Conservation (phyloP, 352 stramenopile species). For the Chrysophaeum taylorii region DNA sequence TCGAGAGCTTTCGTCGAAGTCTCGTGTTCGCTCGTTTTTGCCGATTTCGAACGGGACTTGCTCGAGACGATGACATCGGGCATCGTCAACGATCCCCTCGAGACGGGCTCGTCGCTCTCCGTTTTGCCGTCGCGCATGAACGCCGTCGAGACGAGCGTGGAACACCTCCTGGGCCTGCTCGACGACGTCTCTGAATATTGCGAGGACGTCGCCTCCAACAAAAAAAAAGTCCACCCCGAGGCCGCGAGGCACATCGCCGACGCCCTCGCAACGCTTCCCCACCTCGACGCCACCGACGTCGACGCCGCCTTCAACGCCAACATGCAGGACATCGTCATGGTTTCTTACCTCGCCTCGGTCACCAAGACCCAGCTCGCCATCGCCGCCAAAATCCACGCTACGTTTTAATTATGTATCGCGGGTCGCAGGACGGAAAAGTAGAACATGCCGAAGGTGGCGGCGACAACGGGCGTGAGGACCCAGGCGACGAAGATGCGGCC, state of each 20-base stretch:
- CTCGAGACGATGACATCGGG: slow-evolving; percentile 60
- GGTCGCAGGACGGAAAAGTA: slow-evolving; percentile 35
- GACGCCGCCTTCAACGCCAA: slow-evolving; percentile 90
- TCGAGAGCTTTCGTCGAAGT: slow-evolving; percentile 77
- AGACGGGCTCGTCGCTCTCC: slow-evolving; percentile 35
- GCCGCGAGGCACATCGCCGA: slow-evolving; percentile 83
- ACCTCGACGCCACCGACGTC: slow-evolving; percentile 82
- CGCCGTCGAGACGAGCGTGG: slow-evolving; percentile 62
- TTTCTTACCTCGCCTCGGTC: slow-evolving; percentile 91
- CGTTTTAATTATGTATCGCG: slow-evolving; percentile 7
- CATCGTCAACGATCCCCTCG: slow-evolving; percentile 36
- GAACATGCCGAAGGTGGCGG: slow-evolving; percentile 31
- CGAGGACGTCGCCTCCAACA: slow-evolving; percentile 68
- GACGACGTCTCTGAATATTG: slow-evolving; percentile 74
- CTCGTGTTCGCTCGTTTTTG: slow-evolving; percentile 71
- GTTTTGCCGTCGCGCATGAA: slow-evolving; percentile 58
- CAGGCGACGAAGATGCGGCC: slow-evolving; percentile 41
- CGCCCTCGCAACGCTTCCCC: slow-evolving; percentile 77
- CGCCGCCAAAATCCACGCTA: slow-evolving; percentile 86
- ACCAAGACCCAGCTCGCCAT: slow-evolving; percentile 93
- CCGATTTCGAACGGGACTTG: slow-evolving; percentile 81
- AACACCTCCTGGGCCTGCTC: slow-evolving; percentile 75
- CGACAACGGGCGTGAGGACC: slow-evolving; percentile 37
- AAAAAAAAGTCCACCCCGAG: slow-evolving; percentile 62
- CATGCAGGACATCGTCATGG: slow-evolving; percentile 95